phyloP scores from a whole-genome alignment of 164 flowering plant genomes.

The Liquidambar formosana region DNA sequence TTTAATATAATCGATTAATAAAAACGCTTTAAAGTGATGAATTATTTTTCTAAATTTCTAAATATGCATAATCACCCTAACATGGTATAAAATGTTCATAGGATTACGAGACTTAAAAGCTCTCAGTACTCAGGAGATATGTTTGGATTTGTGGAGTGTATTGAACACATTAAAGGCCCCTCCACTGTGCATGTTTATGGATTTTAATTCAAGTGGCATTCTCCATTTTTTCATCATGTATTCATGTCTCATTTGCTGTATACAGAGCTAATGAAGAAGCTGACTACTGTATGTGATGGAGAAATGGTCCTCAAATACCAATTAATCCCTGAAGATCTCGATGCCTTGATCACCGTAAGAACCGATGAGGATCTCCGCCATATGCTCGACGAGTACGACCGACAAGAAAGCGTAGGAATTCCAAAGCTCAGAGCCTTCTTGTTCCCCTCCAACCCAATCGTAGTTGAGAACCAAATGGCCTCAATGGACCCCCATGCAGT shows the following conservation, averaged over 20 bases:
- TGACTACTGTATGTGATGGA: conserved; percentile 40
- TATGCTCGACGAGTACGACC: conserved; percentile 75
- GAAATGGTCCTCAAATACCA: conserved; percentile 84
- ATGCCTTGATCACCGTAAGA: conserved; percentile 70
- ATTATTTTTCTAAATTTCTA: too few relatives aligned
- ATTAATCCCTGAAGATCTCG: conserved; percentile 74
- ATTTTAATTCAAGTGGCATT: not conserved
- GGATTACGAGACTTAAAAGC: too few relatives aligned
- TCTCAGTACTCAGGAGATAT: too few relatives aligned
- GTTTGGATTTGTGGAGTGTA: too few relatives aligned
- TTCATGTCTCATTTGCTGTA: not conserved
- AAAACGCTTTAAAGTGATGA: too few relatives aligned
- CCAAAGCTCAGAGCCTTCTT: conserved; percentile 67
- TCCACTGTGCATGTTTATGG: too few relatives aligned
- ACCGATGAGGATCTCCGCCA: conserved; percentile 77
- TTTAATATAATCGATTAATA: too few relatives aligned
- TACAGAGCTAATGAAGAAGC: conserved; percentile 81
- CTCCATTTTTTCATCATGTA: not conserved
- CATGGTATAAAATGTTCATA: too few relatives aligned
- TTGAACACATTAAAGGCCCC: too few relatives aligned
- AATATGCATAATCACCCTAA: too few relatives aligned
- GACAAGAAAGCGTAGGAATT: conserved; percentile 37
- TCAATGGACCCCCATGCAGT: conserved; percentile 26
- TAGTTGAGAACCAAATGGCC: conserved; percentile 25
- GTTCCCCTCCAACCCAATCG: conserved; percentile 53